phyloP scores from a whole-genome alignment of 2,329 filamentous ascomycete species.

The Penicillium crustosum region DNA sequence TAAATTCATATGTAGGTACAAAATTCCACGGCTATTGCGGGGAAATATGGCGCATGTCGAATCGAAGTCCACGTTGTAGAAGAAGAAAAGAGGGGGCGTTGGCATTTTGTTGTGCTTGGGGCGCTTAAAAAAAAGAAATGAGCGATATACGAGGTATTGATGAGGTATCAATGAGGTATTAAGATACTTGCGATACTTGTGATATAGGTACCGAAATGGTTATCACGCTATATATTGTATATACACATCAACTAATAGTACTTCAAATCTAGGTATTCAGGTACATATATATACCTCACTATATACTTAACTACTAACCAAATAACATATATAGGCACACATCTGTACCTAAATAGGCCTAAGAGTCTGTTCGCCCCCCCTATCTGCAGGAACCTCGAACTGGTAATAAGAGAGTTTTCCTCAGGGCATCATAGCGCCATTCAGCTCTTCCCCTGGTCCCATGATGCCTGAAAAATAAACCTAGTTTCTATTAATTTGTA shows the following conservation, averaged over 20 bases:
- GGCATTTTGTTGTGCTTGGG: slow-evolving; percentile 22
- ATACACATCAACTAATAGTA: neutral
- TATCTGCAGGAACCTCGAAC: slow-evolving; percentile 26
- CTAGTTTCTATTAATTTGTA: neutral
- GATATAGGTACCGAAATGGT: neutral
- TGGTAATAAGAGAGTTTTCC: slow-evolving; percentile 13
- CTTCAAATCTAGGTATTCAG: neutral
- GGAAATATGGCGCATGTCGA: slow-evolving; percentile 9
- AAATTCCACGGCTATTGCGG: slow-evolving; percentile 7
- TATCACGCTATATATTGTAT: neutral
- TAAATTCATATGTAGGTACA: slow-evolving; percentile 1
- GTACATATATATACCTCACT: neutral
- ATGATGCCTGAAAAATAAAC: neutral
- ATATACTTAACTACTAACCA: no score
- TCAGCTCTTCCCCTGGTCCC: neutral
- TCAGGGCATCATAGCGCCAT: slow-evolving; percentile 4
- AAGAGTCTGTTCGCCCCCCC: slow-evolving; percentile 1
- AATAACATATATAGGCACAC: no score
- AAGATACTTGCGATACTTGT: neutral
- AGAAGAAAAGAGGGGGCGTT: neutral
- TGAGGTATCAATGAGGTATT: neutral
- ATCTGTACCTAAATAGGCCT: neutral
- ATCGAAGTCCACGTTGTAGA: neutral
- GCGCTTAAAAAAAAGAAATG: slow-evolving; percentile 23
- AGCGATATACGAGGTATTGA: neutral